Conservation (phyloP, 163 green algal species). For the Chlorella variabilis region DNA sequence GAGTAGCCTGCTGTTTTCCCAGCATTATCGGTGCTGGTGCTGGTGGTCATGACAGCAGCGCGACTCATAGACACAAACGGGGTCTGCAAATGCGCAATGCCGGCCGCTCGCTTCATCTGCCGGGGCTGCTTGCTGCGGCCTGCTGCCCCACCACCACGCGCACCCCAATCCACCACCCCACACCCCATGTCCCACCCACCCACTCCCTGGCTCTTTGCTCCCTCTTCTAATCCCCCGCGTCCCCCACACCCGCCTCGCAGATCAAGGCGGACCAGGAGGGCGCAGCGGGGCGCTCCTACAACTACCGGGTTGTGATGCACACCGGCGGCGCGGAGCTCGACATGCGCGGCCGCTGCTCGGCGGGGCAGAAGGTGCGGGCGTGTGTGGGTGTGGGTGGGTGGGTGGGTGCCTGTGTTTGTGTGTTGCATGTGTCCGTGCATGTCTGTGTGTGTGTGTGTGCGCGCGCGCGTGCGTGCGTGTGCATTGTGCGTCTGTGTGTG, state of each 20-base stretch:
- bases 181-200: not conserved
- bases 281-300: slow-evolving; percentile 83
- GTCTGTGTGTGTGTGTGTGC: slow-evolving; percentile 13
- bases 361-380: slow-evolving; percentile 89
- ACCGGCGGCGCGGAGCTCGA: slow-evolving; percentile 91
- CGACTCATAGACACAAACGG: too few relatives aligned
- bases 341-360: slow-evolving; percentile 96
- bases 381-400: not conserved
- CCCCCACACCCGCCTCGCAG: slow-evolving; percentile 51
- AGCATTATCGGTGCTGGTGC: too few relatives aligned
- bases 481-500: too few relatives aligned
- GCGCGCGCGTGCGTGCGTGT: too few relatives aligned
- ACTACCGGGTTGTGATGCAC: slow-evolving; percentile 97
- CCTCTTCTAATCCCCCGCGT: not conserved
- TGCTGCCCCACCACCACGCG: too few relatives aligned
- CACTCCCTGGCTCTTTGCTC: not conserved
- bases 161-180: not conserved
- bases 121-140: too few relatives aligned
- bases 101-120: too few relatives aligned
- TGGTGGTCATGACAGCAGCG: too few relatives aligned
- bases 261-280: slow-evolving; percentile 90
- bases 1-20: too few relatives aligned
- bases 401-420: too few relatives aligned
- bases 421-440: too few relatives aligned
- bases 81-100: too few relatives aligned